These are phyloP conservation scores for Saccharomyces uvarum DNA, from an alignment of 1,139 yeast species.

Conservation along the genomic window DNA sequence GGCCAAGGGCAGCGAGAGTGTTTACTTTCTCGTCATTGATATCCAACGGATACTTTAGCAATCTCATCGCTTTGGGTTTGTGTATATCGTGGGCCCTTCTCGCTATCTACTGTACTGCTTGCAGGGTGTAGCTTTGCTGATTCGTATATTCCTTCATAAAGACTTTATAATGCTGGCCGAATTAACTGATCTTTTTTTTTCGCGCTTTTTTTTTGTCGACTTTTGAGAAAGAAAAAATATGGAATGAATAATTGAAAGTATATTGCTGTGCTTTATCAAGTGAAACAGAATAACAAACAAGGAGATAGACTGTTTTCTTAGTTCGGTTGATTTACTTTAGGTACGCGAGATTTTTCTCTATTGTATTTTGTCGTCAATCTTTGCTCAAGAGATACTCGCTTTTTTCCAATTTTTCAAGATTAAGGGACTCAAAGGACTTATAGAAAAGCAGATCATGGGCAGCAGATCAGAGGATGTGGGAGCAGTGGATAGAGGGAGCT, in stretches of 20 bases:
- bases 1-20: slow-evolving; percentile 21
- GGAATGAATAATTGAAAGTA: neutral
- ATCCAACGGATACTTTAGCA: slow-evolving; percentile 31
- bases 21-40: slow-evolving; percentile 18
- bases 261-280: neutral
- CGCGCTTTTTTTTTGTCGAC: slow-evolving; percentile 1
- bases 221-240: neutral
- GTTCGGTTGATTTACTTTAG: neutral
- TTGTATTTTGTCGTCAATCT: neutral
- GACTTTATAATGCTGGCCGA: neutral
- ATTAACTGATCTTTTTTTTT: neutral
- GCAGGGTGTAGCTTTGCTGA: neutral
- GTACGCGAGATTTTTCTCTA: neutral
- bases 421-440: neutral
- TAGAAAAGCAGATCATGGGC: slow-evolving; percentile 7
- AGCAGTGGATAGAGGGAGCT: slow-evolving; percentile 2
- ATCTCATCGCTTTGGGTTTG: slow-evolving; percentile 26
- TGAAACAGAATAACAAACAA: neutral
- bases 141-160: neutral
- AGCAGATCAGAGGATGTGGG: slow-evolving; percentile 11
- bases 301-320: neutral
- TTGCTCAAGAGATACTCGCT: neutral
- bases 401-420: neutral
- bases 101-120: neutral
- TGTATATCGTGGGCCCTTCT: neutral